Evolutionary conservation across 257 asterid genomes (phyloP).

Genomic region (Phtheirospermum japonicum): DNA sequence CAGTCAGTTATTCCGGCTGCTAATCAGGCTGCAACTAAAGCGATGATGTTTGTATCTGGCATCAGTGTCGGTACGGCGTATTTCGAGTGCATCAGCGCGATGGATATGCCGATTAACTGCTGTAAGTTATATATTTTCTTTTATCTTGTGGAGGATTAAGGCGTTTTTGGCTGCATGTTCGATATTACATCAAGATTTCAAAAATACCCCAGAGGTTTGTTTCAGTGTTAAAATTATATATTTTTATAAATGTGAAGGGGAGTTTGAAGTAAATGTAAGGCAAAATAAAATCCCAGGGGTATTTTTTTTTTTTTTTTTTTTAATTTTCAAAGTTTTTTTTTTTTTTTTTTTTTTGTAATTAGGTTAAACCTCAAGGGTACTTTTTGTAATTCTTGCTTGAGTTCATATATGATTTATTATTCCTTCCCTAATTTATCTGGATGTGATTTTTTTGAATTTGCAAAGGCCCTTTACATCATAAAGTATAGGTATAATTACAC

Average conservation of each 20-base stretch:
- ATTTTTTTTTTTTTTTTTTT: no score
- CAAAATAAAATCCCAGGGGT: not conserved
- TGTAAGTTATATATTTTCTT: constrained; percentile 47
- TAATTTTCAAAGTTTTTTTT: not conserved
- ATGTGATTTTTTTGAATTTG: no score
- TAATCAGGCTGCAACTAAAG: constrained; percentile 93
- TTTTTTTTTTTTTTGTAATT: no score
- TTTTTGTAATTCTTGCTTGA: not conserved
- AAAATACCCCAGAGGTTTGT: no score
- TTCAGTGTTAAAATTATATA: no score
- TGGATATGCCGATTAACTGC: constrained; percentile 69
- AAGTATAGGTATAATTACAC: no score
- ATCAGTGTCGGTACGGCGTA: constrained; percentile 47
- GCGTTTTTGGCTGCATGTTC: not conserved
- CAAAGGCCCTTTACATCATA: not conserved
- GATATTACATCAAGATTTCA: no score
- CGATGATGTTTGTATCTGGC: constrained; percentile 74
- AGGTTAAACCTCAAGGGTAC: not conserved
- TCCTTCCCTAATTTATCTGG: not conserved
- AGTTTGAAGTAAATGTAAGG: not conserved
- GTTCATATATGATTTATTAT: not conserved
- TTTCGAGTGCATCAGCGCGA: constrained; percentile 65
- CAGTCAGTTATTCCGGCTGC: constrained; percentile 66
- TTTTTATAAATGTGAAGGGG: not conserved
- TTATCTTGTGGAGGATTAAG: not conserved